Percentiles rank a stretch among this genome's conserved stretches.
Conservation (phyloP, 768 basidiomycete genomes). For the Pleurotus eryngii region DNA sequence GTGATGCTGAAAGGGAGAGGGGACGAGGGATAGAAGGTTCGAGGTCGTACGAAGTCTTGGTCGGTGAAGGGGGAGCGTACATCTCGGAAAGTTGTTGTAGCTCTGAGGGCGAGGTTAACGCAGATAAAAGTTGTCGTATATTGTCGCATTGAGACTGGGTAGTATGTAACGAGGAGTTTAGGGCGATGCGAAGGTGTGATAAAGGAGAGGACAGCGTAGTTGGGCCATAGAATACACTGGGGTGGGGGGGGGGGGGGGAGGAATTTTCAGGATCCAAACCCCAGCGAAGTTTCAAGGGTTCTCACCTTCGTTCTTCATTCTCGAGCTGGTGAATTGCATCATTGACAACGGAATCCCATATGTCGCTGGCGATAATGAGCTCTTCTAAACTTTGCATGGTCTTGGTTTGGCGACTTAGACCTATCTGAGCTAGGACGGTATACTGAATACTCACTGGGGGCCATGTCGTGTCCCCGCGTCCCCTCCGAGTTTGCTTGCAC, state of each 20-base stretch:
- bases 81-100: constrained; percentile 81
- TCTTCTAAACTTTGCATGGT: constrained; percentile 65
- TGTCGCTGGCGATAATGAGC: constrained; percentile 60
- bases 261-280: background rate
- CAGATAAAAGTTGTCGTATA: constrained; percentile 73
- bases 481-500: constrained; percentile 19
- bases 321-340: constrained; percentile 66
- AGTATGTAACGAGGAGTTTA: constrained; percentile 70
- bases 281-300: background rate
- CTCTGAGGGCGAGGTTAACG: constrained; percentile 68
- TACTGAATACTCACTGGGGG: constrained; percentile 42
- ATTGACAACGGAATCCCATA: constrained; percentile 74
- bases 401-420: constrained; percentile 29
- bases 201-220: constrained; percentile 47
- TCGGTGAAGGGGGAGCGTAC: constrained; percentile 80
- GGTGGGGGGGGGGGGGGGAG: background rate
- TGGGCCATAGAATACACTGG: constrained; percentile 36
- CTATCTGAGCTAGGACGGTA: background rate
- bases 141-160: constrained; percentile 82
- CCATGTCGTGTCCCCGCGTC: constrained; percentile 39
- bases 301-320: constrained; percentile 65
- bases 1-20: constrained; percentile 37
- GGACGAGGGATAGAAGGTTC: constrained; percentile 32
- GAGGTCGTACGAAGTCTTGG: constrained; percentile 22
- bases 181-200: constrained; percentile 61